phyloP scores from a whole-genome alignment of 768 basidiomycete genomes.

The Leccinum incarnatum region DNA sequence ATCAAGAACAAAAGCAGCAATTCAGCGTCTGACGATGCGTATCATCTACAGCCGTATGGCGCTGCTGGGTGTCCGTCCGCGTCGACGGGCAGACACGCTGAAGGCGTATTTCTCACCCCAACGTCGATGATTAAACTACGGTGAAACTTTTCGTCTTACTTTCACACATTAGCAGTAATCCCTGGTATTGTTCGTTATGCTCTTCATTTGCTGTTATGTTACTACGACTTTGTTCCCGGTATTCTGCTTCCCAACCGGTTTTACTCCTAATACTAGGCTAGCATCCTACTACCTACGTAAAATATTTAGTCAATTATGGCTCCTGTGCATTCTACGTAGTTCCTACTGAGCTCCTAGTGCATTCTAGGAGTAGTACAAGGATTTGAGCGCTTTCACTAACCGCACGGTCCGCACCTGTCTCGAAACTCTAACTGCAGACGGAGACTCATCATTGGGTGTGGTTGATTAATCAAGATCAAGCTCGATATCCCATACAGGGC shows the following conservation, averaged over 20 bases:
- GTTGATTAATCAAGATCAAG: constrained; percentile 42
- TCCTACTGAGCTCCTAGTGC: too few relatives aligned
- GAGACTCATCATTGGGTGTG: constrained; percentile 9
- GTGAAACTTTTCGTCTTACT: neutral
- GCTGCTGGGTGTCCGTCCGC: constrained; percentile 21
- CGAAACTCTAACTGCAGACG: too few relatives aligned
- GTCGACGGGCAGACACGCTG: constrained; percentile 25
- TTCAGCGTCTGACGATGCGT: constrained; percentile 63
- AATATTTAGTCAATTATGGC: constrained; percentile 24
- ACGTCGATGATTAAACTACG: constrained; percentile 5
- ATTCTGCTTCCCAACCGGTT: neutral
- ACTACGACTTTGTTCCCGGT: constrained; percentile 1
- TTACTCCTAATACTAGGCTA: constrained; percentile 5
- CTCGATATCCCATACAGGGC: constrained; percentile 76
- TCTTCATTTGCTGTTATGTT: neutral
- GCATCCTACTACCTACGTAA: constrained; percentile 14
- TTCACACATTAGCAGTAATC: neutral
- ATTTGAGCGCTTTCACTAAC: too few relatives aligned
- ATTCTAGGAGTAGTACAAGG: too few relatives aligned
- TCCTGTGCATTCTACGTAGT: neutral
- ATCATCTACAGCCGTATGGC: constrained; percentile 58
- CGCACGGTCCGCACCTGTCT: too few relatives aligned
- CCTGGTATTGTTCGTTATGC: neutral
- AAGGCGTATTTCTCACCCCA: constrained; percentile 31
- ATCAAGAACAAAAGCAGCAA: constrained; percentile 64